phyloP scores from a whole-genome alignment of 176 grass and related monocot species.

The Oryza meridionalis region DNA sequence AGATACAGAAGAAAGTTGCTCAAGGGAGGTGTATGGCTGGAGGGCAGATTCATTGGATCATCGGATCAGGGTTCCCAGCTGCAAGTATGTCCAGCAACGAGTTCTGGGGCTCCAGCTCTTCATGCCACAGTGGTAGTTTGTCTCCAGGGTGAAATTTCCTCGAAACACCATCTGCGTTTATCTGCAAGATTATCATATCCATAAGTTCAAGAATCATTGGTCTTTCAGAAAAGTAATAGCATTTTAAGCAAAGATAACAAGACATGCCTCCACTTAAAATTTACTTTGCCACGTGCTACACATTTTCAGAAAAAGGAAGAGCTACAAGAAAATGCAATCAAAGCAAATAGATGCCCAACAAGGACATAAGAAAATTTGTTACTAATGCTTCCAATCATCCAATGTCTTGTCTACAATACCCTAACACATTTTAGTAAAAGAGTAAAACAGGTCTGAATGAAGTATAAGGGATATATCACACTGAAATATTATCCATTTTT shows the following conservation, averaged over 20 bases:
- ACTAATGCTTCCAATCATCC: not conserved
- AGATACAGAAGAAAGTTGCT: constrained; percentile 17
- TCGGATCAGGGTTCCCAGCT: constrained; percentile 71
- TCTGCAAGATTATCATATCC: constrained; percentile 48
- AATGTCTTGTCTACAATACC: not conserved
- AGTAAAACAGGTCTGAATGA: not conserved
- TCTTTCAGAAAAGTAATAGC: not conserved
- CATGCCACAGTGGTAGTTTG: not conserved
- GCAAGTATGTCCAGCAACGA: constrained; percentile 59
- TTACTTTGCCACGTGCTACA: not conserved
- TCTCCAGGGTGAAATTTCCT: constrained; percentile 66
- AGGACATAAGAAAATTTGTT: not conserved
- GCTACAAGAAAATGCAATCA: too few relatives aligned
- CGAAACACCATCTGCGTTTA: constrained; percentile 72
- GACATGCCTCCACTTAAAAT: not conserved
- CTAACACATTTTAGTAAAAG: not conserved
- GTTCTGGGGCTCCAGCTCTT: constrained; percentile 3
- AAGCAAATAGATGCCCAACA: not conserved
- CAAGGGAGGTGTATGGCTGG: not conserved
- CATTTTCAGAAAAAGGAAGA: too few relatives aligned
- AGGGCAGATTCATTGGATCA: constrained; percentile 55
- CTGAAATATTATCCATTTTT: not conserved
- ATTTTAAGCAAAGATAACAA: not conserved
- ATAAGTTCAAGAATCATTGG: not conserved
- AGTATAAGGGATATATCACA: not conserved